phyloP scores from a whole-genome alignment of 2,329 filamentous ascomycete species.

The Alternaria rosae region DNA sequence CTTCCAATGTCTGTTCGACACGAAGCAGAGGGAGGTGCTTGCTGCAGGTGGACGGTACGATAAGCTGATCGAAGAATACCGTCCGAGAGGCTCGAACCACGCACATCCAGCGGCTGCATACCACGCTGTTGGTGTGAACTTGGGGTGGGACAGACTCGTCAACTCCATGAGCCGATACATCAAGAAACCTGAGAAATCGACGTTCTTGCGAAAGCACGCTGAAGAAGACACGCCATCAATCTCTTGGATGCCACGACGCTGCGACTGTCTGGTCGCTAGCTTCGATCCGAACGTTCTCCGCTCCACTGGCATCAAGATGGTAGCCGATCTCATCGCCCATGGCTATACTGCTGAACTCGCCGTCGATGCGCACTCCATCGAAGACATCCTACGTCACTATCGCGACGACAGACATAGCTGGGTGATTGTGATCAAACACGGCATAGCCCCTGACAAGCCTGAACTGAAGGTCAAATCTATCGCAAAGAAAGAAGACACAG shows the following conservation, averaged over 20 bases:
- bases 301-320: conserved; percentile 76
- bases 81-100: conserved; percentile 70
- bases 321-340: conserved; percentile 81
- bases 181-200: conserved; percentile 54
- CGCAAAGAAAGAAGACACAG: conserved; percentile 76
- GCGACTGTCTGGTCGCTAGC: conserved; percentile 88
- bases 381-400: conserved; percentile 80
- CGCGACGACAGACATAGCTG: conserved; percentile 81
- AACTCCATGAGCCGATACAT: conserved; percentile 65
- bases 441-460: conserved; percentile 62
- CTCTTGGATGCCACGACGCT: conserved; percentile 61
- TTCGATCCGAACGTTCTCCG: conserved; percentile 81
- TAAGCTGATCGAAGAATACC: conserved; percentile 82
- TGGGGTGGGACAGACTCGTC: conserved; percentile 85
- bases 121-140: conserved; percentile 90
- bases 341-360: conserved; percentile 90
- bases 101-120: conserved; percentile 54
- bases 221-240: conserved; percentile 60
- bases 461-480: conserved; percentile 80
- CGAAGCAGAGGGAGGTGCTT: conserved; percentile 81
- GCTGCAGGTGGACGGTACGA: conserved; percentile 96
- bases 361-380: conserved; percentile 76
- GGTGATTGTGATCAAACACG: conserved; percentile 88
- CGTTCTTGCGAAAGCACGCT: conserved; percentile 73
- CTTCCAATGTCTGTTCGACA: conserved; percentile 90